Conservation (phyloP, 768 basidiomycete genomes). For the Phlebiopsis flavidoalba region DNA sequence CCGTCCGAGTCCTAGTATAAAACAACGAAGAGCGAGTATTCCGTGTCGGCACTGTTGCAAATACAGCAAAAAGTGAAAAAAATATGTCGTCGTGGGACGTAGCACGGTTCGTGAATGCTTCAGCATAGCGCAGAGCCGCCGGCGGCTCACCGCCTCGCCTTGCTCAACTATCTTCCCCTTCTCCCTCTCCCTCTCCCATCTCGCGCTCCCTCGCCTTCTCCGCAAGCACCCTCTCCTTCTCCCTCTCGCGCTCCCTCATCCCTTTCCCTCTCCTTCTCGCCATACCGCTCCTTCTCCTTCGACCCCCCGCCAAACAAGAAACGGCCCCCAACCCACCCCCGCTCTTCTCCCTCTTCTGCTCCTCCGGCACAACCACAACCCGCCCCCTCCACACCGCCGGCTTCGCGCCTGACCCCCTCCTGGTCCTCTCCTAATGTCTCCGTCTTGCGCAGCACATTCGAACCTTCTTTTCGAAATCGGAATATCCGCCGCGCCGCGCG, state of each 20-base stretch:
- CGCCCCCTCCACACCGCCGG: constrained; percentile 1
- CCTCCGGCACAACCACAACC: constrained; percentile 9
- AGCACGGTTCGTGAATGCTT: not conserved
- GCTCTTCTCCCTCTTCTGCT: constrained; percentile 7
- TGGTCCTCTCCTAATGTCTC: constrained; percentile 2
- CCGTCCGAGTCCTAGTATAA: not conserved
- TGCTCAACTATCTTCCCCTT: constrained; percentile 22
- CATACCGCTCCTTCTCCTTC: constrained; percentile 12
- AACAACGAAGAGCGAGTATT: not conserved
- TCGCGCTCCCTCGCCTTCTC: constrained; percentile 7
- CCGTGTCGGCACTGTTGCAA: not conserved
- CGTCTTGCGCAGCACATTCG: constrained; percentile 22
- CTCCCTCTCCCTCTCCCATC: constrained; percentile 5
- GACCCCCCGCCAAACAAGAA: constrained; percentile 4
- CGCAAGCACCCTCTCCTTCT: constrained; percentile 10
- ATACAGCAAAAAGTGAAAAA: not conserved
- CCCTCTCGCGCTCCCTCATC: constrained; percentile 10
- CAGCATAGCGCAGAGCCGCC: not conserved
- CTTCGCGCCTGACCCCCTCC: not conserved
- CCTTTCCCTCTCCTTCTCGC: constrained; percentile 14
- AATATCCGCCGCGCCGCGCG: constrained; percentile 18
- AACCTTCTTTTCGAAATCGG: constrained; percentile 17
- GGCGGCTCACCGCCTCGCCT: constrained; percentile 14
- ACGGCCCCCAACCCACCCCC: constrained; percentile 2
- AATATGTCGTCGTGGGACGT: not conserved